These are phyloP conservation scores for Apophysomyces ossiformis DNA, from an alignment of 371 early-diverging fungal species.

Conservation along the genomic window DNA sequence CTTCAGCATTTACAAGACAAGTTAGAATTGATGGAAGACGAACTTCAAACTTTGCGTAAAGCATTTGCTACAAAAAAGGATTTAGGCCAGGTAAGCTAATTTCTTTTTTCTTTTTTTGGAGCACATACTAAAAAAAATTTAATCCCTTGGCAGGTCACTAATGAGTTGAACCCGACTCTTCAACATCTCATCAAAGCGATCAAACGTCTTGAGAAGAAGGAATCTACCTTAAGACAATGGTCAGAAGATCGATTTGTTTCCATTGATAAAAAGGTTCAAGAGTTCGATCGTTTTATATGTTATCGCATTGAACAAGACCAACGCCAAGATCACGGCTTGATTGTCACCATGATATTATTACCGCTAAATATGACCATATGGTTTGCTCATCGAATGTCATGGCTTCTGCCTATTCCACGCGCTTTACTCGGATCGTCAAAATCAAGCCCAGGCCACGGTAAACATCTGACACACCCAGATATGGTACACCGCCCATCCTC, in stretches of 20 bases:
- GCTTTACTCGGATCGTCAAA: conserved; percentile 14
- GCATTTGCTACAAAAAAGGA: conserved; percentile 72
- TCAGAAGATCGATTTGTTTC: conserved; percentile 59
- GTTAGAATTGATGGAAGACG: conserved; percentile 59
- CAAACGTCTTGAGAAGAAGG: conserved; percentile 65
- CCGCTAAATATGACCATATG: conserved; percentile 50
- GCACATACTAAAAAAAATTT: neutral
- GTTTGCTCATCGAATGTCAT: conserved; percentile 39
- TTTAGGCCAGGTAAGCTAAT: conserved; percentile 51
- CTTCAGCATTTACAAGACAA: conserved; percentile 48
- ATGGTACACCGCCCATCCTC: neutral
- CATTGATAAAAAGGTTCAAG: conserved; percentile 60
- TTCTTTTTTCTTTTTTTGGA: neutral
- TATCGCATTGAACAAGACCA: conserved; percentile 62
- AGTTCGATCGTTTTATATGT: conserved; percentile 60
- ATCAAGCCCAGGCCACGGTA: conserved; percentile 5
- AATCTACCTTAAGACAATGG: conserved; percentile 54
- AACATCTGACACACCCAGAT: conserved; percentile 16
- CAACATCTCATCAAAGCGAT: conserved; percentile 60
- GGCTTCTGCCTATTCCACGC: conserved; percentile 34
- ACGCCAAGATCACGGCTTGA: conserved; percentile 29
- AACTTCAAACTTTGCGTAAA: conserved; percentile 55
- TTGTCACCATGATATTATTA: conserved; percentile 41
- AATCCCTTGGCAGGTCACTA: conserved; percentile 30
- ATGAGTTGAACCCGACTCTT: conserved; percentile 42